These are phyloP conservation scores for Cyberlindnera euphorbiae DNA, from an alignment of 805 yeast genomes.

Conservation along the genomic window DNA sequence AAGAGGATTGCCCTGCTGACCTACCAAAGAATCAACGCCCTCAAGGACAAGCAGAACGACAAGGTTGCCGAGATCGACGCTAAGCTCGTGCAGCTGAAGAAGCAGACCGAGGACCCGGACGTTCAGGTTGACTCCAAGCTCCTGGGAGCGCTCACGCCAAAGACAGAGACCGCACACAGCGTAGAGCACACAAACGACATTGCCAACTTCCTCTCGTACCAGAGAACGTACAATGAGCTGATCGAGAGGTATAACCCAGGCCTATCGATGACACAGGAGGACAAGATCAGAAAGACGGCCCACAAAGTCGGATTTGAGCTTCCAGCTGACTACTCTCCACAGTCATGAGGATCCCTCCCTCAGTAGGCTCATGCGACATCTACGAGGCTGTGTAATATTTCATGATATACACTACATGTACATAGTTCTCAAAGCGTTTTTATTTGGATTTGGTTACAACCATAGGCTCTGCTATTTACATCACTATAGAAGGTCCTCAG, in stretches of 20 bases:
- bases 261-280: slow-evolving; percentile 67
- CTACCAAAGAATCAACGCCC: slow-evolving; percentile 24
- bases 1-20: slow-evolving; percentile 23
- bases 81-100: slow-evolving; percentile 17
- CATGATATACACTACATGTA: too few species aligned
- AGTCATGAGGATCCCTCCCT: not conserved
- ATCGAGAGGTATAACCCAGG: slow-evolving; percentile 88
- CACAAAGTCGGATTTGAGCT: slow-evolving; percentile 80
- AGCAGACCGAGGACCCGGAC: slow-evolving; percentile 15
- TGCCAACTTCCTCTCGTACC: slow-evolving; percentile 58
- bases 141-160: slow-evolving; percentile 12
- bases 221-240: slow-evolving; percentile 71
- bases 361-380: too few species aligned
- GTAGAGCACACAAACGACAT: slow-evolving; percentile 51
- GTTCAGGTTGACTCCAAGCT: slow-evolving; percentile 14
- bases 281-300: slow-evolving; percentile 77
- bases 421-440: too few species aligned
- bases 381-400: too few species aligned
- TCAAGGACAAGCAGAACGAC: slow-evolving; percentile 18
- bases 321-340: slow-evolving; percentile 31
- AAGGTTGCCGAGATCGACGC: slow-evolving; percentile 19
- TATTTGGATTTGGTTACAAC: too few species aligned
- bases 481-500: not conserved
- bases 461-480: too few species aligned
- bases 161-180: slow-evolving; percentile 18